Evolutionary conservation across 1,284 basidiomycete species (phyloP).

Genomic region (Fomitopsis palustris): DNA sequence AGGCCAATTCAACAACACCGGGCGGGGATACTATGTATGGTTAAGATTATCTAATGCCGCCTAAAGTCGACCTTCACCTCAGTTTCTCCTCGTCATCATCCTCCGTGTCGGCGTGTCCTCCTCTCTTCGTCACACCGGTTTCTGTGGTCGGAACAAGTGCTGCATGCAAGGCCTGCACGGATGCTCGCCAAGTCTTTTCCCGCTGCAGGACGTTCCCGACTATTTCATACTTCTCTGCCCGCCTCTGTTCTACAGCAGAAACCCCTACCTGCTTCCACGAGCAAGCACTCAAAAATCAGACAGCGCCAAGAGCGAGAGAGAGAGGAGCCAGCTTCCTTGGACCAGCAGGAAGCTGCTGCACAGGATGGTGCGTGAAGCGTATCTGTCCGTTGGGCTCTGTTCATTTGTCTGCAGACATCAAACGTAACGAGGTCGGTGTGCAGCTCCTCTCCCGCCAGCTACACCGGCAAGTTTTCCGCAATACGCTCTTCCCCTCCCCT

Average conservation of each 20-base stretch:
- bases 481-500: conserved; percentile 62
- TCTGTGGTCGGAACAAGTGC: background rate
- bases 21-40: too few relatives aligned
- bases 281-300: background rate
- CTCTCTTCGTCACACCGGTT: too few relatives aligned
- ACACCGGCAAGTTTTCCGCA: conserved; percentile 84
- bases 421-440: conserved; percentile 87
- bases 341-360: background rate
- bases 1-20: too few relatives aligned
- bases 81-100: too few relatives aligned
- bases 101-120: too few relatives aligned
- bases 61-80: too few relatives aligned
- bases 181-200: conserved; percentile 8
- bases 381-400: background rate
- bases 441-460: conserved; percentile 83
- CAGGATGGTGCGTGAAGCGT: background rate
- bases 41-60: too few relatives aligned
- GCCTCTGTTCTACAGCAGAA: conserved; percentile 14
- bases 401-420: conserved; percentile 33
- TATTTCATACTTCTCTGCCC: conserved; percentile 16
- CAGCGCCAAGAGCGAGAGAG: background rate
- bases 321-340: background rate
- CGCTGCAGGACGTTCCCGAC: conserved; percentile 10
- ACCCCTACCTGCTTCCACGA: conserved; percentile 5
- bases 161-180: background rate